phyloP scores from a whole-genome alignment of 2,329 filamentous ascomycete species.

The Cladophialophora chaetospira region DNA sequence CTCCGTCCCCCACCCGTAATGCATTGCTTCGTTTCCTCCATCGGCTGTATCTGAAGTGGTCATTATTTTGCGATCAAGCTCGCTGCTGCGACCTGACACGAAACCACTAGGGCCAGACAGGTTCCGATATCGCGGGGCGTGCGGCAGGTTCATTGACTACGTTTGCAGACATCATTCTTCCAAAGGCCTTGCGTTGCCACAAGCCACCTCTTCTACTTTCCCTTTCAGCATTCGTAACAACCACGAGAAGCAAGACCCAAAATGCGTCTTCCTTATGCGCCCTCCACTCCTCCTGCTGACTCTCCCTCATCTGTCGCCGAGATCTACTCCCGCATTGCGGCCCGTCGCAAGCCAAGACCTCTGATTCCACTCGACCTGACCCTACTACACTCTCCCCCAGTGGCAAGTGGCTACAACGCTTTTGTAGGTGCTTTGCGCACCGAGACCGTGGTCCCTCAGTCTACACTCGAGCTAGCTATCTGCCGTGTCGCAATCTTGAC shows the following conservation, averaged over 20 bases:
- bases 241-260: not conserved
- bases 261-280: conserved; percentile 44
- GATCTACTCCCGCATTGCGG: conserved; percentile 63
- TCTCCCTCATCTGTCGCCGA: conserved; percentile 38
- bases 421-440: conserved; percentile 59
- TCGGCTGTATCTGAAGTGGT: too few species aligned
- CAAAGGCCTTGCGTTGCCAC: too few species aligned
- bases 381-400: conserved; percentile 70
- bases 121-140: too few species aligned
- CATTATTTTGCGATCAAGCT: too few species aligned
- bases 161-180: too few species aligned
- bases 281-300: conserved; percentile 32
- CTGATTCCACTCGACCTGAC: conserved; percentile 75
- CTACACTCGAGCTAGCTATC: conserved; percentile 73
- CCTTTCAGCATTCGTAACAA: not conserved
- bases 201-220: too few species aligned
- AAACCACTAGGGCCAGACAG: too few species aligned
- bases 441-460: conserved; percentile 49
- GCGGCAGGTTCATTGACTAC: too few species aligned
- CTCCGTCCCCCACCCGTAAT: too few species aligned
- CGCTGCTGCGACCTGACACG: too few species aligned
- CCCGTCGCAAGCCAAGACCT: conserved; percentile 64
- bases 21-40: too few species aligned
- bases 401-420: conserved; percentile 70
- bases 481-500: conserved; percentile 79